These are phyloP conservation scores for Aspergillus sp. DNA, from an alignment of 2,329 filamentous ascomycete genomes.

Conservation along the genomic window DNA sequence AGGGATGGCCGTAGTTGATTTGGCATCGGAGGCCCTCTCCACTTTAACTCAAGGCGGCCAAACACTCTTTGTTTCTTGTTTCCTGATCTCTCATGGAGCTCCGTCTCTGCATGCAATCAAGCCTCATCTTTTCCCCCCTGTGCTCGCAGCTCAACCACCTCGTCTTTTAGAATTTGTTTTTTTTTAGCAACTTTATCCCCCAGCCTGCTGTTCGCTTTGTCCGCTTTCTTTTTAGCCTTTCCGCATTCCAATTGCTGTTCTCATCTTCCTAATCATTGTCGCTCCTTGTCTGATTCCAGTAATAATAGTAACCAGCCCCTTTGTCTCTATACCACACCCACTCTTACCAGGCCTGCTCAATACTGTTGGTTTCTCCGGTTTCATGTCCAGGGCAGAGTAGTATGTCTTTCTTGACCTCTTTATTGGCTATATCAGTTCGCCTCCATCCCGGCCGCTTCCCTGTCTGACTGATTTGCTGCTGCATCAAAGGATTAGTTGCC, in stretches of 20 bases:
- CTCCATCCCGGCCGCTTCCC: conserved; percentile 3
- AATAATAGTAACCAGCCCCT: conserved; percentile 1
- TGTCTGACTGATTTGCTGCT: conserved; percentile 4
- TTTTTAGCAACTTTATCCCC: conserved; percentile 1
- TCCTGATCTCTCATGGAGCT: not conserved
- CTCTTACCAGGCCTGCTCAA: not conserved
- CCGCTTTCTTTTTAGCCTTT: not conserved
- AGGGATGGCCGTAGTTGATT: not conserved
- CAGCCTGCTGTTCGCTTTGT: not conserved
- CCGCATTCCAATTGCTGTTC: conserved; percentile 8
- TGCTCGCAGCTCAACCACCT: not conserved
- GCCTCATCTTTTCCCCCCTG: conserved; percentile 7
- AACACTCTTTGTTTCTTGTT: not conserved
- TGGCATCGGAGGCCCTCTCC: not conserved
- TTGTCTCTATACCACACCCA: not conserved
- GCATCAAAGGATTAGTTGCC: not conserved
- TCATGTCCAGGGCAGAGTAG: conserved; percentile 5
- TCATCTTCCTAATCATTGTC: not conserved
- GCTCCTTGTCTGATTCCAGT: not conserved
- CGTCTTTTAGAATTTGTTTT: not conserved
- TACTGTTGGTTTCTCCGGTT: not conserved
- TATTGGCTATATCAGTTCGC: conserved; percentile 17
- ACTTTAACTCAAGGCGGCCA: not conserved
- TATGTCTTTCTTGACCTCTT: conserved; percentile 8
- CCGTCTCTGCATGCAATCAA: not conserved